These are phyloP conservation scores for Petunia secreta DNA, from an alignment of 257 asterid genomes.

Conservation along the genomic window DNA sequence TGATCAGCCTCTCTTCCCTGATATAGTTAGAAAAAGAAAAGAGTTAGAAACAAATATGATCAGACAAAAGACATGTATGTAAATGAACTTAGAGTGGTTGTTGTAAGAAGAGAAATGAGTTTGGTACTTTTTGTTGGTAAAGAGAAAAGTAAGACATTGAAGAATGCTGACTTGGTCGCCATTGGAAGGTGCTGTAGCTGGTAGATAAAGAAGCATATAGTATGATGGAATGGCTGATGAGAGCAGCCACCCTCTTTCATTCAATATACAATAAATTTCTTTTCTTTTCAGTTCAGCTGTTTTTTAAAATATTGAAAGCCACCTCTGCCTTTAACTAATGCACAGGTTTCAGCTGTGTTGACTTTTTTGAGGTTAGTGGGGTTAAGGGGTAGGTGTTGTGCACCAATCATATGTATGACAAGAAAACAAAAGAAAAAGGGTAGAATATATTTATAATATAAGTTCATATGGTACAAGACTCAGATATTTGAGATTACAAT, in stretches of 20 bases:
- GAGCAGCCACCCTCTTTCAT: conserved; percentile 53
- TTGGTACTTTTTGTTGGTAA: neutral
- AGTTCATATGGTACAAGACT: too few relatives aligned
- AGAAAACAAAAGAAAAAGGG: neutral
- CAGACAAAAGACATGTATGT: neutral
- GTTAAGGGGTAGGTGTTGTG: conserved; percentile 1
- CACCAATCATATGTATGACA: conserved; percentile 16
- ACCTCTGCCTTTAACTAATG: neutral
- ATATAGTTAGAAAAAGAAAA: neutral
- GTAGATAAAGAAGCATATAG: conserved; percentile 28
- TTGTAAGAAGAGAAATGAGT: neutral
- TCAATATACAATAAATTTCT: conserved; percentile 16
- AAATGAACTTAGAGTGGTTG: neutral
- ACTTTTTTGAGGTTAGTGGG: conserved; percentile 19
- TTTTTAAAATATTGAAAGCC: conserved; percentile 19
- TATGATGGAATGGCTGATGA: conserved; percentile 40
- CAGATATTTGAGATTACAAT: too few relatives aligned
- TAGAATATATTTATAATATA: neutral
- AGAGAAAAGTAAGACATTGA: conserved; percentile 12
- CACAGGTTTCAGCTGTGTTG: conserved; percentile 6
- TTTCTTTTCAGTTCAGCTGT: neutral
- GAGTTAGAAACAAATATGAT: neutral
- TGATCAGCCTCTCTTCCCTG: conserved; percentile 38
- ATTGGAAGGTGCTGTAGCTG: conserved; percentile 27
- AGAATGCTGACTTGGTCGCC: conserved; percentile 52